Conservation (phyloP, 2,329 filamentous ascomycete genomes). For the Annulohypoxylon truncatum region DNA sequence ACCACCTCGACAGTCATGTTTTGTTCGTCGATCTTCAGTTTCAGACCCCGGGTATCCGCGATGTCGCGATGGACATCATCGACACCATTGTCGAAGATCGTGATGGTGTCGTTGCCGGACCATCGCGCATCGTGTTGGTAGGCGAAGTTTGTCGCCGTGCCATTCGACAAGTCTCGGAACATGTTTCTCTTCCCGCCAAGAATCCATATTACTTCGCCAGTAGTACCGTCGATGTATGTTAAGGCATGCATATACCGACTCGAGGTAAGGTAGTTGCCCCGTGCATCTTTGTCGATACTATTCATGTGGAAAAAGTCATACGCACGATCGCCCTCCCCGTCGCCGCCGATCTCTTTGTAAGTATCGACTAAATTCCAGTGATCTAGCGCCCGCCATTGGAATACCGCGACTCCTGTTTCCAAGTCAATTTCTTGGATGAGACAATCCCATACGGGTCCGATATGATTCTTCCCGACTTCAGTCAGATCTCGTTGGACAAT, state of each 20-base stretch:
- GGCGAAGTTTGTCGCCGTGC: constrained; percentile 58
- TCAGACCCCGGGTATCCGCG: constrained; percentile 44
- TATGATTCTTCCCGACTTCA: constrained; percentile 48
- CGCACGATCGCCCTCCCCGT: constrained; percentile 47
- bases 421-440: constrained; percentile 60
- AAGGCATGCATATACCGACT: constrained; percentile 56
- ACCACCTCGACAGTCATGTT: constrained; percentile 52
- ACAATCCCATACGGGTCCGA: constrained; percentile 57
- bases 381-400: constrained; percentile 56
- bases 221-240: constrained; percentile 55
- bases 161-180: constrained; percentile 55
- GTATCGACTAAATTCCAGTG: constrained; percentile 43
- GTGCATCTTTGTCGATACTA: constrained; percentile 61
- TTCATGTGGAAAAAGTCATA: constrained; percentile 70
- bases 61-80: constrained; percentile 51
- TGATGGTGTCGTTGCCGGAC: constrained; percentile 52
- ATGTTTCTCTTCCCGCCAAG: constrained; percentile 60
- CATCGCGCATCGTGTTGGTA: constrained; percentile 66
- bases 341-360: constrained; percentile 55
- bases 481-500: constrained; percentile 53
- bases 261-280: constrained; percentile 58
- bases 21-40: constrained; percentile 51
- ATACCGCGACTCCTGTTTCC: constrained; percentile 56
- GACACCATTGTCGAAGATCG: constrained; percentile 58
- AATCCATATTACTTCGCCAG: constrained; percentile 61